Evolutionary conservation across 2,329 filamentous ascomycete genomes (phyloP), one percentile per base, ranked within the genome.

Genomic region (Curvularia sp.): DNA sequence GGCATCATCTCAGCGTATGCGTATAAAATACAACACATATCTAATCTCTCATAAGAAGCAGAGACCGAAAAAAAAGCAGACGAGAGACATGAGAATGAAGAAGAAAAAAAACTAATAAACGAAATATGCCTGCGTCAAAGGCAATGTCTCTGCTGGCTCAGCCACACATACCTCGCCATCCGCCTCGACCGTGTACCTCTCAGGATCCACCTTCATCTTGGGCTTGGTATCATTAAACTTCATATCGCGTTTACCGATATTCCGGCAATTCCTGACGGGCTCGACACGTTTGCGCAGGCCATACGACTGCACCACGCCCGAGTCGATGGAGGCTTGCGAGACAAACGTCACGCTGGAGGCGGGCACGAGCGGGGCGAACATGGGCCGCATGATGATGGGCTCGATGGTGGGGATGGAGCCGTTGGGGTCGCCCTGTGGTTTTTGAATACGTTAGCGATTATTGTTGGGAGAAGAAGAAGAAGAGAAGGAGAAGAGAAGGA

Each of bases 121-220:
- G 76, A 88, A 96, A 73, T 86, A 93, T 13, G 79, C 81, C 80
- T 96, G 92, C 58, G 89, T 87, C 73, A 97, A 80, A 6, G 93
- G 93, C 77, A 97, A 76, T 50, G 73, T 82, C 25, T 82, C 82
- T 21, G 90, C 86, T 3, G 93, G 91, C 77, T 89, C 91, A 0
- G 92, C 92, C 41, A 81, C 84, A 73, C 90, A 93, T 34, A 88
- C 80, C 76, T 85, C 78, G 0, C 91, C 93, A 78, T 97, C 92
- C 1, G 93, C 93, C 80, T 94, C 88, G 25, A 97, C 93, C 15
- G 82, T 81, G 80, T 97, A 98, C 71, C 86, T 88, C 83, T 98
- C 94, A 5, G 94, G 91, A 76, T 98, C 93, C 59, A 98, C 93
- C 69, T 82, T 87, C 91, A 98, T 97, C 79, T 84, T 87, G 13